Evolutionary conservation across 768 basidiomycete genomes (phyloP).

Genomic region (Candolleomyces eurysporus): DNA sequence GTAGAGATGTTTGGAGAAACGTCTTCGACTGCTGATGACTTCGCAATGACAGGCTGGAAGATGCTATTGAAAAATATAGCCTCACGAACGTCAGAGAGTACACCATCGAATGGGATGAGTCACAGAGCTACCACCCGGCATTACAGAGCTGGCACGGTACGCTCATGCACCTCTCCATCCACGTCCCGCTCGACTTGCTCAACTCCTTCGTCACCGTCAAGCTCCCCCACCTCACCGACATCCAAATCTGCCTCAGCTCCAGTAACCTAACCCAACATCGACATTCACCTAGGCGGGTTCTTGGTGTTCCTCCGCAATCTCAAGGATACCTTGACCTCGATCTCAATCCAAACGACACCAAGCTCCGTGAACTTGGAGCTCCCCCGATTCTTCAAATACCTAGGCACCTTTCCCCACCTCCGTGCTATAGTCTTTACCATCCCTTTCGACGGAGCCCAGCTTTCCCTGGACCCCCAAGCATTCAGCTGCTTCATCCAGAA

Average conservation of each 20-base stretch:
- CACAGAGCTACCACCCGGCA: constrained; percentile 30
- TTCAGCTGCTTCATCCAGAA: constrained; percentile 35
- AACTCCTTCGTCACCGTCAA: constrained; percentile 28
- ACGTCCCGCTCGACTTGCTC: constrained; percentile 38
- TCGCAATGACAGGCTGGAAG: no score
- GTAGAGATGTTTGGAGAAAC: no score
- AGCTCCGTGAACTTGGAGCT: constrained; percentile 39
- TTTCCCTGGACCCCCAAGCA: constrained; percentile 26
- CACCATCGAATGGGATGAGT: constrained; percentile 33
- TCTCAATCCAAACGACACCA: constrained; percentile 34
- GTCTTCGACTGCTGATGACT: no score
- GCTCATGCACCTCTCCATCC: constrained; percentile 33
- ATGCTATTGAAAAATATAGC: no score
- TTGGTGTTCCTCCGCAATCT: constrained; percentile 45
- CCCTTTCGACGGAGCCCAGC: constrained; percentile 43
- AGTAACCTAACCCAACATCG: constrained; percentile 24
- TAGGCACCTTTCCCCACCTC: constrained; percentile 40
- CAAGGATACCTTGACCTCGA: constrained; percentile 32
- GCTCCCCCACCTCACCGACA: constrained; percentile 32
- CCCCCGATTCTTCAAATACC: constrained; percentile 31
- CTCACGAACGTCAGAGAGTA: constrained; percentile 32
- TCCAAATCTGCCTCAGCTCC: constrained; percentile 37
- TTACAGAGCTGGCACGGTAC: constrained; percentile 29
- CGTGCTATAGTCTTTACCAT: constrained; percentile 38
- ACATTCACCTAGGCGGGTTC: constrained; percentile 36